phyloP scores from a whole-genome alignment of 2,329 filamentous ascomycete genomes.

The Leptographium wingfieldii region DNA sequence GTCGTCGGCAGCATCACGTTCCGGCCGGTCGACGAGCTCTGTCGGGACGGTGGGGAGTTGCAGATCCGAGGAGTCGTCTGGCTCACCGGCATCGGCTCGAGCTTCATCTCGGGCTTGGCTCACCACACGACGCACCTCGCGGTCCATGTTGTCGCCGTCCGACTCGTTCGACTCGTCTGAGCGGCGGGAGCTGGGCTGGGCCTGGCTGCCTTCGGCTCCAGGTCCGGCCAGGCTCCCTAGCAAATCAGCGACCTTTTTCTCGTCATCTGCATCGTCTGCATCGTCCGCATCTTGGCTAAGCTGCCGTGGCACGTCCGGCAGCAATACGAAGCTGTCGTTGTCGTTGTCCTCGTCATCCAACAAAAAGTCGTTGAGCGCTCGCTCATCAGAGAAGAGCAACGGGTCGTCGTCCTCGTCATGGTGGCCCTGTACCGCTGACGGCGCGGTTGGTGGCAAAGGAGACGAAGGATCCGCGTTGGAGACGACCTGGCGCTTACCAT shows the following conservation, averaged over 20 bases:
- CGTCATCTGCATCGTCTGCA: conserved; percentile 15
- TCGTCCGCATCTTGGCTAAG: conserved; percentile 15
- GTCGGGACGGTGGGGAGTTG: conserved; percentile 35
- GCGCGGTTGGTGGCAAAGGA: no score
- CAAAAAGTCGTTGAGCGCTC: conserved; percentile 39
- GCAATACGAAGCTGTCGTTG: conserved; percentile 32
- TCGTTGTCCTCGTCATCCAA: conserved; percentile 16
- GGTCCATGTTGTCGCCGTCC: conserved; percentile 36
- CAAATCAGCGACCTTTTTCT: conserved; percentile 20
- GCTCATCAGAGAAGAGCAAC: conserved; percentile 35
- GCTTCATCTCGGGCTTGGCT: conserved; percentile 33
- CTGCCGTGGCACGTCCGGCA: conserved; percentile 30
- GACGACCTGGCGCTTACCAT: not conserved
- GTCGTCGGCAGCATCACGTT: conserved; percentile 26
- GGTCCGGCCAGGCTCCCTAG: conserved; percentile 17
- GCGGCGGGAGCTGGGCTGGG: not conserved
- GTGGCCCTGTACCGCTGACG: no score
- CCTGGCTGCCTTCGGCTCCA: no score
- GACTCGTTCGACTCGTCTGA: conserved; percentile 18
- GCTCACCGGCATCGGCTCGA: conserved; percentile 10
- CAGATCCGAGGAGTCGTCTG: conserved; percentile 14
- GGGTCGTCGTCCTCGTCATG: conserved; percentile 26
- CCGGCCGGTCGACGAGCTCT: conserved; percentile 24
- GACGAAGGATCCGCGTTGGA: no score
- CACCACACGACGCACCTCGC: conserved; percentile 31